Evolutionary conservation across 192 early-diverging fungal species (phyloP), one percentile per base, ranked within the genome.

Genomic region (Backusella circina): DNA sequence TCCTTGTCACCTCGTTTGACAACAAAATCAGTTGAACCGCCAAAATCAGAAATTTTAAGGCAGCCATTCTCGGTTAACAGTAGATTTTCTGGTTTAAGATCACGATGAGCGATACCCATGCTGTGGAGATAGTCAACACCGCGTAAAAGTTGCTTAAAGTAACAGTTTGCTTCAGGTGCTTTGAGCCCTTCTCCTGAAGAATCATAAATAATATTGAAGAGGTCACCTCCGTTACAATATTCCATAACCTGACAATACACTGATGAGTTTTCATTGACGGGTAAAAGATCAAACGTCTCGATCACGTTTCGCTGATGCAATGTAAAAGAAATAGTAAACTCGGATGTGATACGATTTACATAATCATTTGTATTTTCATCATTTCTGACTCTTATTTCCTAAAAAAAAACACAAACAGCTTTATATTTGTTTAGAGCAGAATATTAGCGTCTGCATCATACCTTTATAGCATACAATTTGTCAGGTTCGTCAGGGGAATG

Each of bases 21-120:
- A 23, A 57, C 23, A 57, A 96, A 95, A 31, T 92, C 91, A 64
- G 91, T 90, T 4, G 88, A 87, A 41, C 90, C 91, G 30, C 95
- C 95, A 80, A 96, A 96, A 80, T 96, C 95, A 8, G 93, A 90
- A 78, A 96, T 96, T 75, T 96, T 96, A 9, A 96, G 78, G 61
- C 84, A 85, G 3, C 90, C 88, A 41, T 81, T 73, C 3, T 75
- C 73, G 15, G 90, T 91, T 28, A 96, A 71, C 5, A 96, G 73
- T 32, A 96, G 77, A 80, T 96, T 96, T 80, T 96, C 95, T 31
- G 94, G 94, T 73, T 96, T 95, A 30, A 96, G 78, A 79, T 96
- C 93, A 13, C 91, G 80, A 72, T 89, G 94, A 10, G 92, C 91
- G 9, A 96, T 92, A 9, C 94, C 94, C 85, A 92, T 91, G 0